Evolutionary conservation across 495 filamentous ascomycete genomes (phyloP).

Genomic region (Pyrenopolyporus hunteri): DNA sequence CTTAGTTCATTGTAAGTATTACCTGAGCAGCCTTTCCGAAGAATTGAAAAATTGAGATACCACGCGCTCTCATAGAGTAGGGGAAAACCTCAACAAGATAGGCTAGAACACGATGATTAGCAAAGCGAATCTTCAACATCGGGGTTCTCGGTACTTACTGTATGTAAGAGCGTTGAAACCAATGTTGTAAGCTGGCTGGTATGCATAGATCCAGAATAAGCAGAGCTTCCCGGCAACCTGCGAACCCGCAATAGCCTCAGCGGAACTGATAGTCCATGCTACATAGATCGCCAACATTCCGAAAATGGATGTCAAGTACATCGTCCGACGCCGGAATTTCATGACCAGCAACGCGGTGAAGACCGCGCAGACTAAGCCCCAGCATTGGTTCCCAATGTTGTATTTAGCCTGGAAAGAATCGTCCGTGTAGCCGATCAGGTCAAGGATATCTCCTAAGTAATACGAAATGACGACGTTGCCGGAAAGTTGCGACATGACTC

Average conservation of each 20-base stretch:
- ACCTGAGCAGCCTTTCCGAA: constrained; percentile 57
- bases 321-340: constrained; percentile 56
- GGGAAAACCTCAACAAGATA: constrained; percentile 67
- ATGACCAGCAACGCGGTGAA: constrained; percentile 53
- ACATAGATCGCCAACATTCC: constrained; percentile 55
- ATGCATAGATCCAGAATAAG: constrained; percentile 63
- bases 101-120: constrained; percentile 41
- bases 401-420: constrained; percentile 54
- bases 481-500: constrained; percentile 69
- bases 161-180: constrained; percentile 66
- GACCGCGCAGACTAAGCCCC: constrained; percentile 55
- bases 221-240: constrained; percentile 52
- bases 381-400: constrained; percentile 61
- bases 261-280: constrained; percentile 58
- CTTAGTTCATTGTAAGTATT: not conserved
- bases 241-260: constrained; percentile 48
- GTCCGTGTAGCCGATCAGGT: constrained; percentile 52
- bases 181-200: constrained; percentile 64
- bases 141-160: constrained; percentile 44
- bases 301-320: constrained; percentile 57
- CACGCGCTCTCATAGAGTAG: constrained; percentile 60
- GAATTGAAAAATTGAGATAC: constrained; percentile 65
- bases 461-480: constrained; percentile 69
- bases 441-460: constrained; percentile 54
- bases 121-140: not conserved